Evolutionary conservation across 495 filamentous ascomycete species (phyloP).

Genomic region (Talaromyces trachyspermus): DNA sequence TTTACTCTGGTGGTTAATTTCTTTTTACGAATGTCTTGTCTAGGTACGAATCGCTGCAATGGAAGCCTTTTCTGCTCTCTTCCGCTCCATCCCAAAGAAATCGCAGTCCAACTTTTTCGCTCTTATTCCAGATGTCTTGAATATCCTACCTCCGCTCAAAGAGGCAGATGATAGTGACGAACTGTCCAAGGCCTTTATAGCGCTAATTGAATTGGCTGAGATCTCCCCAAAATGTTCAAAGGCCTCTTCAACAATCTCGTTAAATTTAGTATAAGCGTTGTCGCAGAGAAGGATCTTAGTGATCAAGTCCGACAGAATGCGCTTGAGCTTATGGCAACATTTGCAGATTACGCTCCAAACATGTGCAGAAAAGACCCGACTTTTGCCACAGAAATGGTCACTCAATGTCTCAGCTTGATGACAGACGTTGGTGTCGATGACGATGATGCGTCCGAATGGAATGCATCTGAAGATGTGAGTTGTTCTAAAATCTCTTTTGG

Average conservation of each 20-base stretch:
- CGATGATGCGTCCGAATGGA: conserved; percentile 92
- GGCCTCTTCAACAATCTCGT: conserved; percentile 82
- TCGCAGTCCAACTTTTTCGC: conserved; percentile 77
- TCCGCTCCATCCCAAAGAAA: conserved; percentile 81
- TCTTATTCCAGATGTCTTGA: conserved; percentile 81
- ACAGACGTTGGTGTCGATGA: conserved; percentile 96
- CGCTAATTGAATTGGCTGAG: conserved; percentile 90
- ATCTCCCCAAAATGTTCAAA: conserved; percentile 93
- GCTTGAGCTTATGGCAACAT: conserved; percentile 94
- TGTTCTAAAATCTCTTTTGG: conserved; percentile 3
- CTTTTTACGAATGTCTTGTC: too few species aligned
- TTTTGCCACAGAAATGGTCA: conserved; percentile 95
- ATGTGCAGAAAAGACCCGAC: conserved; percentile 91
- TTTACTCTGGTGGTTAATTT: too few species aligned
- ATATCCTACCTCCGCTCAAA: conserved; percentile 88
- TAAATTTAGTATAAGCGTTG: conserved; percentile 81
- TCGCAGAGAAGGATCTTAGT: conserved; percentile 89
- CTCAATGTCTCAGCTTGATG: conserved; percentile 96
- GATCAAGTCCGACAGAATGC: conserved; percentile 91
- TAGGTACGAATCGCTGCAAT: conserved; percentile 86
- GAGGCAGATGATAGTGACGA: conserved; percentile 81
- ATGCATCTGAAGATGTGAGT: conserved; percentile 81
- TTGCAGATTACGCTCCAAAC: conserved; percentile 85
- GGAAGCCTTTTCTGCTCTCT: conserved; percentile 95
- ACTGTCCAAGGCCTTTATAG: conserved; percentile 78